These are phyloP conservation scores for Saccharomycodes ludwigii DNA, from an alignment of 805 yeast species.

Conservation along the genomic window DNA sequence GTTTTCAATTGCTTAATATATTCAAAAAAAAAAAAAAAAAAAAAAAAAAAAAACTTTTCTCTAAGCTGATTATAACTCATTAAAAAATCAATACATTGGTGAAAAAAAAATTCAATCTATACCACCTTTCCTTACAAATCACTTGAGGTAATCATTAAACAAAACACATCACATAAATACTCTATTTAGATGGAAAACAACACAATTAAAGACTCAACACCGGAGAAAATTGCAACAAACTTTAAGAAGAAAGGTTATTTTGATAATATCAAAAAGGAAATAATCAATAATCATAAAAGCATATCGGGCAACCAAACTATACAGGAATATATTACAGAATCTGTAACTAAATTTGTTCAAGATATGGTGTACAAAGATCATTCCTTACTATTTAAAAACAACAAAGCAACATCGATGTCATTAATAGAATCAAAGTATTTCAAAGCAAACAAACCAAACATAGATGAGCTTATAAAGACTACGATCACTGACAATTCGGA, in stretches of 20 bases:
- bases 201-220: no score
- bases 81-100: no score
- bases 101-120: no score
- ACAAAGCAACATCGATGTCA: conserved; percentile 23
- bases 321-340: conserved; percentile 12
- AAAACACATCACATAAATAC: no score
- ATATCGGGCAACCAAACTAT: conserved; percentile 4
- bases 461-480: conserved; percentile 12
- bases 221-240: conserved; percentile 14
- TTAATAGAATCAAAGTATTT: conserved; percentile 20
- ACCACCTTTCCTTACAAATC: no score
- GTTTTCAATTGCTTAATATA: no score
- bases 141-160: no score
- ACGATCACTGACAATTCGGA: conserved; percentile 11
- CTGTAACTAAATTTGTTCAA: conserved; percentile 14
- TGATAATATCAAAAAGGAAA: conserved; percentile 18
- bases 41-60: no score
- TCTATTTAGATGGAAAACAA: no score
- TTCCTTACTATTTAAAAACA: conserved; percentile 18
- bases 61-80: no score
- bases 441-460: conserved; percentile 13
- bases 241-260: conserved; percentile 23
- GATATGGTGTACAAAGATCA: conserved; percentile 20
- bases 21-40: no score
- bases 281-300: conserved; percentile 10